phyloP scores from a whole-genome alignment of 495 filamentous ascomycete genomes.

The Jackrogersella multiformis region DNA sequence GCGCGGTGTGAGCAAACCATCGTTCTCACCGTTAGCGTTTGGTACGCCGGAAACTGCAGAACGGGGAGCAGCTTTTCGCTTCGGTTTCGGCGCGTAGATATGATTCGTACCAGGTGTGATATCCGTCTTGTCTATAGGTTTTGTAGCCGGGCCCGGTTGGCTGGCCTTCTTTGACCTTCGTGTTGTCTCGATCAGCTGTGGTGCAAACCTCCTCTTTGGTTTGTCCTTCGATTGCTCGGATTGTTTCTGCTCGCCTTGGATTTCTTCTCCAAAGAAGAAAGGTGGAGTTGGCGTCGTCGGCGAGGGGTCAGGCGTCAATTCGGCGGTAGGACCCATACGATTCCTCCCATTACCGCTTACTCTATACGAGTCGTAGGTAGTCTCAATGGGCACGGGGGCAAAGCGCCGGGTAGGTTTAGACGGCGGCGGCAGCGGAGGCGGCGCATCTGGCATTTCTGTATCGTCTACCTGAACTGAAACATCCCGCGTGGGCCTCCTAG shows the following conservation, averaged over 20 bases:
- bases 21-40: slow-evolving; percentile 30
- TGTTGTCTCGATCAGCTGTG: slow-evolving; percentile 74
- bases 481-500: slow-evolving; percentile 40
- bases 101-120: slow-evolving; percentile 67
- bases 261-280: slow-evolving; percentile 22
- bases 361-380: slow-evolving; percentile 63
- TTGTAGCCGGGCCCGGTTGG: slow-evolving; percentile 60
- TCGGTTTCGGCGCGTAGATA: slow-evolving; percentile 60
- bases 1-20: slow-evolving; percentile 40
- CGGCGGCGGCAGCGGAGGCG: slow-evolving; percentile 9
- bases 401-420: slow-evolving; percentile 55
- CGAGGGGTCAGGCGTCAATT: slow-evolving; percentile 62
- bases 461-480: slow-evolving; percentile 40
- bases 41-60: slow-evolving; percentile 36
- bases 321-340: slow-evolving; percentile 49
- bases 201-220: slow-evolving; percentile 62
- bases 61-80: slow-evolving; percentile 45
- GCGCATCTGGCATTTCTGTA: slow-evolving; percentile 35
- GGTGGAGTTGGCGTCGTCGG: slow-evolving; percentile 50
- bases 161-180: slow-evolving; percentile 64
- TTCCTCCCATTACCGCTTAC: slow-evolving; percentile 43
- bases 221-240: slow-evolving; percentile 30
- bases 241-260: slow-evolving; percentile 25
- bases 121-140: slow-evolving; percentile 64
- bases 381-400: slow-evolving; percentile 68